A percentile compares a stretch with the other conserved stretches of the same genome.
These are phyloP conservation scores for Benincasa hispida DNA, from an alignment of 306 rosid genomes.

Conservation along the genomic window DNA sequence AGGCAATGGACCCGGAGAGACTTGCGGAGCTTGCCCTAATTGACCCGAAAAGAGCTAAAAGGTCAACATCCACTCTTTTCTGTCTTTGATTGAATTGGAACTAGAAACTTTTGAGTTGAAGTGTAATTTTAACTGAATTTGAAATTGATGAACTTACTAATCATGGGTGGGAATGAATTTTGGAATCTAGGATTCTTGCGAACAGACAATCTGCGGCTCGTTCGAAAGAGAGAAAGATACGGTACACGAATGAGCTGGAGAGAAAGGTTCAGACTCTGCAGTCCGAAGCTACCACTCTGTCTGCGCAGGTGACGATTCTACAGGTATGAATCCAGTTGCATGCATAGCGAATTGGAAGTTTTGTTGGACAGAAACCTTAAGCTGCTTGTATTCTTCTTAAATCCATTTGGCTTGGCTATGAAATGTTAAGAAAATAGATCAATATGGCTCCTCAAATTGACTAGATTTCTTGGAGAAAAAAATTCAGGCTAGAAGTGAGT, in stretches of 20 bases:
- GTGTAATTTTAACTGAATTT: neutral
- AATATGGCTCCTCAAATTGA: neutral
- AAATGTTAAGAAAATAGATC: neutral
- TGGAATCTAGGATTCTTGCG: conserved; percentile 61
- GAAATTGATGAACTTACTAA: neutral
- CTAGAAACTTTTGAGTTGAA: neutral
- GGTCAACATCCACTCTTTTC: conserved; percentile 21
- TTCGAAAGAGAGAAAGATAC: conserved; percentile 86
- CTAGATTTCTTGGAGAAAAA: neutral
- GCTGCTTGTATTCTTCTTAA: neutral
- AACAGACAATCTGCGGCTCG: conserved; percentile 96
- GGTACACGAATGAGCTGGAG: conserved; percentile 80
- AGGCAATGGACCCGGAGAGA: conserved; percentile 71
- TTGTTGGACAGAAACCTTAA: neutral
- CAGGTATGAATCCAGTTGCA: conserved; percentile 41
- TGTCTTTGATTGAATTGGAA: neutral
- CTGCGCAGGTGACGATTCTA: conserved; percentile 81
- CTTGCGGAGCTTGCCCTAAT: conserved; percentile 85
- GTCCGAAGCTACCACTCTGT: conserved; percentile 91
- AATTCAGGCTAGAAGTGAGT: neutral
- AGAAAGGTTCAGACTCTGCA: conserved; percentile 97
- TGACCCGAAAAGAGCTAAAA: conserved; percentile 87
- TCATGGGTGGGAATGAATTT: neutral
- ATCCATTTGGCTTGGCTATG: neutral
- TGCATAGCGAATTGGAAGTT: neutral